Conservation (phyloP, 179 eudicot genomes). For the Spergularia azorica region DNA sequence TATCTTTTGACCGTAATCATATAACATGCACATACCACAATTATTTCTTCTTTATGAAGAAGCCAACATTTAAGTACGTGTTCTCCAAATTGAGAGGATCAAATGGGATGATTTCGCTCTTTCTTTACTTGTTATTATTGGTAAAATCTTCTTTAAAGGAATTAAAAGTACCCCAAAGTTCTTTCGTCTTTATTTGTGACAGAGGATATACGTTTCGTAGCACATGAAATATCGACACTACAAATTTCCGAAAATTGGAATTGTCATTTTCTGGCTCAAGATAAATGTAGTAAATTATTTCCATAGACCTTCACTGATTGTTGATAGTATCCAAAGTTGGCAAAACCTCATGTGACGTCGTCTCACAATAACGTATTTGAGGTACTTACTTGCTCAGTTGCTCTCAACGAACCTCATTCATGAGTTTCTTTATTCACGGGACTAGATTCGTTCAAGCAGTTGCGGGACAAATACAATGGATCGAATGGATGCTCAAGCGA, state of each 20-base stretch:
- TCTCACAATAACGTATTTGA: neutral
- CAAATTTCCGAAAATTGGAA: neutral
- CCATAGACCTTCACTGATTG: neutral
- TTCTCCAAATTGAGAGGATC: neutral
- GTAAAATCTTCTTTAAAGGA: neutral
- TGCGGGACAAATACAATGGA: too few relatives aligned
- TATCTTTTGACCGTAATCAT: neutral
- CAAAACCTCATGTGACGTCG: neutral
- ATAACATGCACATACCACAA: neutral
- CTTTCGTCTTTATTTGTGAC: constrained; percentile 6
- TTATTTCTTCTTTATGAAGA: neutral
- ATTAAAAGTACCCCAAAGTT: neutral
- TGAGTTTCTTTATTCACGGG: too few relatives aligned
- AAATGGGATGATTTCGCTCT: neutral
- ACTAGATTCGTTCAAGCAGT: too few relatives aligned
- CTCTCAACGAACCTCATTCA: too few relatives aligned
- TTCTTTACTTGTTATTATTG: neutral
- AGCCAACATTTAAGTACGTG: neutral
- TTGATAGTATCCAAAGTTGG: neutral
- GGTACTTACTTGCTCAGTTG: too few relatives aligned
- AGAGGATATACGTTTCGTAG: constrained; percentile 1
- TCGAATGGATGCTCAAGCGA: too few relatives aligned
- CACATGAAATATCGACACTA: neutral
- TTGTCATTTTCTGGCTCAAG: too few relatives aligned
- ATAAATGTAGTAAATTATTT: too few relatives aligned